Percentiles rank a stretch among this genome's conserved stretches.
Evolutionary conservation across 2,329 filamentous ascomycete genomes (phyloP).

Genomic region (Chaetothyriales sp.): DNA sequence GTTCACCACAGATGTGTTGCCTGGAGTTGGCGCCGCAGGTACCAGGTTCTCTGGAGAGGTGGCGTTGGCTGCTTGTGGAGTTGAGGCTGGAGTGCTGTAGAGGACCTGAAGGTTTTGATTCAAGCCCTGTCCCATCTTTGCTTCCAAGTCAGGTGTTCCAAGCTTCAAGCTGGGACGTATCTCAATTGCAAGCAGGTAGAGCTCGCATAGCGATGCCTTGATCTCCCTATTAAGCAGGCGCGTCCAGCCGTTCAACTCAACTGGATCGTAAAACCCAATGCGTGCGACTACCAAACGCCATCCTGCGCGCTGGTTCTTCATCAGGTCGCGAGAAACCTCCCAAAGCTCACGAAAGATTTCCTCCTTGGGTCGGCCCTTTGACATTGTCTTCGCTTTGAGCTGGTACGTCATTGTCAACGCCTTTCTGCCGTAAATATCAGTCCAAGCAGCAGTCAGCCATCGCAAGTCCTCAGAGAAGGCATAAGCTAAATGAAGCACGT

Average conservation of each 20-base stretch:
- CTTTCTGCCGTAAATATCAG: slow-evolving; percentile 40
- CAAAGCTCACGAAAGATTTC: slow-evolving; percentile 43
- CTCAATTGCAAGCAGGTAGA: slow-evolving; percentile 10
- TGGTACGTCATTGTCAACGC: slow-evolving; percentile 41
- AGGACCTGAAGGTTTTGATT: slow-evolving; percentile 4
- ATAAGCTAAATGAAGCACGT: slow-evolving; percentile 44
- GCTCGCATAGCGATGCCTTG: slow-evolving; percentile 1
- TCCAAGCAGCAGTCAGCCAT: slow-evolving; percentile 47
- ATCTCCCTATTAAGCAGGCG: background rate
- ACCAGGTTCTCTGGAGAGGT: slow-evolving; percentile 29
- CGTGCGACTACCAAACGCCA: slow-evolving; percentile 43
- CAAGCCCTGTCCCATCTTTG: background rate
- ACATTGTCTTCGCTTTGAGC: slow-evolving; percentile 21
- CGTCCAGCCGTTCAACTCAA: slow-evolving; percentile 32
- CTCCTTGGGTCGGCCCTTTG: slow-evolving; percentile 23
- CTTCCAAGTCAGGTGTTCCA: background rate
- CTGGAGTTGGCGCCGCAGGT: slow-evolving; percentile 23
- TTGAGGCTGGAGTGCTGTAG: slow-evolving; percentile 17
- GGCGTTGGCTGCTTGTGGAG: slow-evolving; percentile 12
- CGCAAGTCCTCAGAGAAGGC: slow-evolving; percentile 39
- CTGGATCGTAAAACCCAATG: slow-evolving; percentile 35
- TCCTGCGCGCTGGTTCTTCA: slow-evolving; percentile 35
- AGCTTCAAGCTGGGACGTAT: slow-evolving; percentile 2
- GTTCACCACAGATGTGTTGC: slow-evolving; percentile 10
- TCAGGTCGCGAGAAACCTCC: slow-evolving; percentile 40